Evolutionary conservation across 2,329 filamentous ascomycete genomes (phyloP).

Genomic region (Claviceps digitariae): DNA sequence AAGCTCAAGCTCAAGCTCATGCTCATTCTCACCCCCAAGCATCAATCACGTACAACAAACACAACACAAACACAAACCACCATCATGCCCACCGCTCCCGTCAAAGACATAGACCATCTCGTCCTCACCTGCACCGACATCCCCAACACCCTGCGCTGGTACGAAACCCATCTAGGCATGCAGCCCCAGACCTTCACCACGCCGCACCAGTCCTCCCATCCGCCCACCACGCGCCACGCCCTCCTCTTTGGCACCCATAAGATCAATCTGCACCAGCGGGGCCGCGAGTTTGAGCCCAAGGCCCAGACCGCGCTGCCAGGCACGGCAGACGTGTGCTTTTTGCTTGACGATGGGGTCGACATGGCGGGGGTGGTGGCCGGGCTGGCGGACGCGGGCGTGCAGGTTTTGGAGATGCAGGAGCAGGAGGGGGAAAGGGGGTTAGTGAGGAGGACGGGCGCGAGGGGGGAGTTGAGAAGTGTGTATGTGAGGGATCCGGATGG

Average conservation of each 20-base stretch:
- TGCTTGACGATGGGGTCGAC: constrained; percentile 31
- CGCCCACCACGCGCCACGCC: constrained; percentile 28
- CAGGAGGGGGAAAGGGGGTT: constrained; percentile 28
- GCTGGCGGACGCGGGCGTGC: too few species aligned
- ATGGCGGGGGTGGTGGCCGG: constrained; percentile 29
- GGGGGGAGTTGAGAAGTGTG: constrained; percentile 32
- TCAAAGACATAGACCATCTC: constrained; percentile 43
- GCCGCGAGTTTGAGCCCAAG: constrained; percentile 47
- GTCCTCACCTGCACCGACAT: constrained; percentile 44
- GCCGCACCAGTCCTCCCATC: constrained; percentile 18
- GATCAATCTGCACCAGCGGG: constrained; percentile 46
- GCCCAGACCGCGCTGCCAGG: constrained; percentile 39
- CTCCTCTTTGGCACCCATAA: constrained; percentile 45
- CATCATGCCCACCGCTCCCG: constrained; percentile 10
- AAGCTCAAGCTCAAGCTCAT: too few species aligned
- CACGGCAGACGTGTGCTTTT: constrained; percentile 46
- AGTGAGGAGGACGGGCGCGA: too few species aligned
- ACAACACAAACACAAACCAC: too few species aligned
- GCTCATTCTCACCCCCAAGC: too few species aligned
- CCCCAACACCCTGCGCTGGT: constrained; percentile 36
- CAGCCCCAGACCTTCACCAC: constrained; percentile 35
- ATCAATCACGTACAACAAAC: too few species aligned
- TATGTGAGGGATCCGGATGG: constrained; percentile 49
- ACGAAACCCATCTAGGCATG: constrained; percentile 41
- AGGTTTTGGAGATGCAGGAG: constrained; percentile 8